phyloP scores from a whole-genome alignment of 805 yeast species.

The Yamadazyma laniorum region DNA sequence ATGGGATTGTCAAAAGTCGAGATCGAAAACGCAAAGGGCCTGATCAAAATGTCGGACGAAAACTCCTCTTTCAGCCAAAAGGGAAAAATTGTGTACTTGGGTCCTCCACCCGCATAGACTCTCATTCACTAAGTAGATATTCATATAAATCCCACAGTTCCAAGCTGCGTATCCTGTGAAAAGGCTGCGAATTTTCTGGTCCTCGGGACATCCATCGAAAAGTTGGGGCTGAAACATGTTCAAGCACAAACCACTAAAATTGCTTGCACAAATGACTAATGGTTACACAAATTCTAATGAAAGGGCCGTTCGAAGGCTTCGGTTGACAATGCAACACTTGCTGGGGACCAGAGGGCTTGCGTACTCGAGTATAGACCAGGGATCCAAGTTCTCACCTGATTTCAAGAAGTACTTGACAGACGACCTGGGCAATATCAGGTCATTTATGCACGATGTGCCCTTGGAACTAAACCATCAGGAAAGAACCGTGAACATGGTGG shows the following conservation, averaged over 20 bases:
- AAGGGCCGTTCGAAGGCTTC: conserved; percentile 1
- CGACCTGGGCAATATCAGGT: conserved; percentile 45
- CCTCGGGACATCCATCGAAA: too few relatives aligned
- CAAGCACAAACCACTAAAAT: too few relatives aligned
- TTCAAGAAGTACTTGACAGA: conserved; percentile 46
- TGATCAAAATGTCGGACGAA: conserved; percentile 64
- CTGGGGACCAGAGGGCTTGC: background rate
- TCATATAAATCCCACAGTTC: too few relatives aligned
- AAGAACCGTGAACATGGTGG: conserved; percentile 45
- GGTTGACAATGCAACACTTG: conserved; percentile 6
- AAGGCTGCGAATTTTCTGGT: background rate
- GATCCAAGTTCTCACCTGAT: conserved; percentile 33
- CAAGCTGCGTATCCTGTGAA: too few relatives aligned
- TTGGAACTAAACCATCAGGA: conserved; percentile 42
- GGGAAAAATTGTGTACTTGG: conserved; percentile 32
- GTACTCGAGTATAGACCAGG: conserved; percentile 18
- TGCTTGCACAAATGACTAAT: background rate
- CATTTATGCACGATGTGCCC: conserved; percentile 75
- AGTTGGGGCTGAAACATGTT: too few relatives aligned
- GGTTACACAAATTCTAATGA: background rate
- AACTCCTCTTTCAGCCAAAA: conserved; percentile 53
- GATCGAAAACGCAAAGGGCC: conserved; percentile 52
- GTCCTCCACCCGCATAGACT: conserved; percentile 21
- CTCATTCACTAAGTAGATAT: background rate
- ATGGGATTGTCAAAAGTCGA: conserved; percentile 72